Evolutionary conservation across 768 basidiomycete genomes (phyloP).

Genomic region (Floccularia luteovirens): DNA sequence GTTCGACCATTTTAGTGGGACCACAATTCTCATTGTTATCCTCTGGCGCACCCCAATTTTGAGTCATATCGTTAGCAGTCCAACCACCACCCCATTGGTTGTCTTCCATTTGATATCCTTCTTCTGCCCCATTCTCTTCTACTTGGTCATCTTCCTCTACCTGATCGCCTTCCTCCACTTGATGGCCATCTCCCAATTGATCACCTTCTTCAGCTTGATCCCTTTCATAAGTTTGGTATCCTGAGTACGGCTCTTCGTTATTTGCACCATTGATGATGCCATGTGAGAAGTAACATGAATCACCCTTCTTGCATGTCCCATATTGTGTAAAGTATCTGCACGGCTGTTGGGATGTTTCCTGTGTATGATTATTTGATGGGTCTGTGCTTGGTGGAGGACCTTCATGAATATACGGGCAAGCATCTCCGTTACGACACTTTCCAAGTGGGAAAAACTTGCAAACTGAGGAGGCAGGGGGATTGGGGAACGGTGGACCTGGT

Average conservation of each 20-base stretch:
- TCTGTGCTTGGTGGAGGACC: slow-evolving; percentile 6
- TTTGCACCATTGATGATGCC: neutral
- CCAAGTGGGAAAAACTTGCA: slow-evolving; percentile 28
- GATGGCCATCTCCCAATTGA: neutral
- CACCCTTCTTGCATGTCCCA: neutral
- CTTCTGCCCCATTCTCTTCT: neutral
- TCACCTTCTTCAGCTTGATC: neutral
- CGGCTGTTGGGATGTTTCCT: neutral
- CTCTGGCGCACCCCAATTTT: neutral
- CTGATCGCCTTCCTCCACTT: neutral
- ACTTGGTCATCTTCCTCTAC: neutral
- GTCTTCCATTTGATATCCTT: neutral
- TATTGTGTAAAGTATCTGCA: neutral
- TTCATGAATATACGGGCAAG: slow-evolving; percentile 25
- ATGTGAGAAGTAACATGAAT: neutral
- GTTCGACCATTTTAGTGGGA: too few relatives aligned
- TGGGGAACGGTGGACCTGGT: neutral
- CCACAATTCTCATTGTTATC: neutral
- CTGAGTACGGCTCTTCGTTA: neutral
- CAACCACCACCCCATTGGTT: neutral
- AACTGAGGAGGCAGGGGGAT: neutral
- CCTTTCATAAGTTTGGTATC: neutral
- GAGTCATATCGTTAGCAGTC: neutral
- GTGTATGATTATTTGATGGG: neutral
- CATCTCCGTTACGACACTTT: slow-evolving; percentile 28